Evolutionary conservation across 2,329 filamentous ascomycete species (phyloP).

Genomic region (Nannizzia gypsea): DNA sequence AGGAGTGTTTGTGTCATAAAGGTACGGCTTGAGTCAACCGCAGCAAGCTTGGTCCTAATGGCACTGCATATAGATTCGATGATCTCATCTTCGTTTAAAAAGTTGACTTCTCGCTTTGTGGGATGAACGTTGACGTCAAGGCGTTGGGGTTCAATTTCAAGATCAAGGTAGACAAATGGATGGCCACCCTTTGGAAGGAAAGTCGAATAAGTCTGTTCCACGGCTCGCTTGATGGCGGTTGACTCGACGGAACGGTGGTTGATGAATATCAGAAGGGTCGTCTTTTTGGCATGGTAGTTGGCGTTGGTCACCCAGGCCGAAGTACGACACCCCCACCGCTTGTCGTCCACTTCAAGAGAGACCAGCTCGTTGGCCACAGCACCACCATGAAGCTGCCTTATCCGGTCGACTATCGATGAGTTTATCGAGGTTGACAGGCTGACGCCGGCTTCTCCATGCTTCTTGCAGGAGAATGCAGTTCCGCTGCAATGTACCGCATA

Average conservation of each 20-base stretch:
- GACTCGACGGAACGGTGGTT: constrained; percentile 94
- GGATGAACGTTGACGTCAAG: constrained; percentile 98
- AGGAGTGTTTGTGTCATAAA: constrained; percentile 90
- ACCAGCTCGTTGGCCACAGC: constrained; percentile 80
- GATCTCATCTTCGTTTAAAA: constrained; percentile 94
- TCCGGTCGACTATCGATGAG: constrained; percentile 65
- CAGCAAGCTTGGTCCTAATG: constrained; percentile 64
- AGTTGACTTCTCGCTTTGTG: constrained; percentile 93
- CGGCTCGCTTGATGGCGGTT: constrained; percentile 68
- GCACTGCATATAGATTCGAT: constrained; percentile 72
- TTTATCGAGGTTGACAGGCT: constrained; percentile 67
- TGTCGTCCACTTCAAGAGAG: constrained; percentile 58
- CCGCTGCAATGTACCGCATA: constrained; percentile 85
- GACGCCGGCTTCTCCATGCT: constrained; percentile 75
- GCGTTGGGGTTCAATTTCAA: constrained; percentile 82
- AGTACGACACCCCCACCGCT: constrained; percentile 72
- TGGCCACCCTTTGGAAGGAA: constrained; percentile 91
- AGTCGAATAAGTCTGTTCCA: constrained; percentile 78
- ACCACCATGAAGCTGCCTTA: constrained; percentile 79
- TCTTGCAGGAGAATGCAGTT: constrained; percentile 95
- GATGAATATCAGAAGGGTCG: constrained; percentile 80
- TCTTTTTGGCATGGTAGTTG: constrained; percentile 88
- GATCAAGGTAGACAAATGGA: constrained; percentile 81
- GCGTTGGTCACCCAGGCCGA: constrained; percentile 78
- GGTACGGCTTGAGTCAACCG: constrained; percentile 84